Evolutionary conservation across 495 filamentous ascomycete genomes (phyloP).

Genomic region (Ascobolus immersus): DNA sequence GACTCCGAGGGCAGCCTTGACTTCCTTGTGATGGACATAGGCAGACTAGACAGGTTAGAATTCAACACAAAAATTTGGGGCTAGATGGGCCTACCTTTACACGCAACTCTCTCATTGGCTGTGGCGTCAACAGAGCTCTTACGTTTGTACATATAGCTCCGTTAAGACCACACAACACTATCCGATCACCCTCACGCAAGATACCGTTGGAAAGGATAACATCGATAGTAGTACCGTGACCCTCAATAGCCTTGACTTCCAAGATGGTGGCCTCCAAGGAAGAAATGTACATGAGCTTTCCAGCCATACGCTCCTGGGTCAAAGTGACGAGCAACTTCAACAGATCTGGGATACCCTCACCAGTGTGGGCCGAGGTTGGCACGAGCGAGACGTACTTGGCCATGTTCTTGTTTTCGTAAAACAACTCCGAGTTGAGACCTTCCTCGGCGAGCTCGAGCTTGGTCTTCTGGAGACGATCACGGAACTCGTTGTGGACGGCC

Average conservation of each 20-base stretch:
- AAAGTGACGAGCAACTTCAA: conserved; percentile 77
- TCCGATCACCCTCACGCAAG: conserved; percentile 75
- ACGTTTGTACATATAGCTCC: conserved; percentile 88
- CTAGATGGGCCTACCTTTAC: too few species aligned
- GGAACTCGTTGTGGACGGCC: conserved; percentile 84
- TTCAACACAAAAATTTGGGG: neutral
- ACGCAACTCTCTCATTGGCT: conserved; percentile 78
- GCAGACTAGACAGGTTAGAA: conserved; percentile 28
- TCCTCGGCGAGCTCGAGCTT: conserved; percentile 88
- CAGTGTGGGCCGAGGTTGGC: conserved; percentile 88
- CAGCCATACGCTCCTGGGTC: conserved; percentile 95
- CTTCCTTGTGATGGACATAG: conserved; percentile 98
- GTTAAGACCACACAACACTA: conserved; percentile 85
- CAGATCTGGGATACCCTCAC: conserved; percentile 98
- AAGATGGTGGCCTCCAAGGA: conserved; percentile 95
- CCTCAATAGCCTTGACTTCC: conserved; percentile 97
- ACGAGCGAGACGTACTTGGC: conserved; percentile 78
- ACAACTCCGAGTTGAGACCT: conserved; percentile 91
- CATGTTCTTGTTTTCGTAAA: conserved; percentile 95
- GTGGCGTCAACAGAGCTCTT: conserved; percentile 84
- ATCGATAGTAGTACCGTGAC: conserved; percentile 95
- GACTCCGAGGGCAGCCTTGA: conserved; percentile 93
- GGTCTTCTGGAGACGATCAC: conserved; percentile 64
- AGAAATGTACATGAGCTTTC: conserved; percentile 88
- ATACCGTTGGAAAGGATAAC: conserved; percentile 93